A percentile compares a stretch with the other conserved stretches of the same genome.
Conservation (phyloP, 345 rosid species). For the Euphorbia pulcherrima region DNA sequence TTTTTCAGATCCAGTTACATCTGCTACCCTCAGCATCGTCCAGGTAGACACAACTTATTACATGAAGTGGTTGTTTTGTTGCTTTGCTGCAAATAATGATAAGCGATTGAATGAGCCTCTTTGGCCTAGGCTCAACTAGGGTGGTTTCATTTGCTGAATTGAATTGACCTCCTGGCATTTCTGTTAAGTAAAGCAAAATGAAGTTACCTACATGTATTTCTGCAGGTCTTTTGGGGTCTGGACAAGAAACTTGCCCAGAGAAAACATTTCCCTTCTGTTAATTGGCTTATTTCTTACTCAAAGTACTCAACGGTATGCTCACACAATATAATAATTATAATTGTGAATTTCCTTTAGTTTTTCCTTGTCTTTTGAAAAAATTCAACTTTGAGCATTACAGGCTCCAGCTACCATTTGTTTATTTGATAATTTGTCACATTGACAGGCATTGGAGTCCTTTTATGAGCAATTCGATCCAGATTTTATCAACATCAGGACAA, state of each 20-base stretch:
- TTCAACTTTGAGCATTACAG: not conserved
- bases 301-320: constrained; percentile 80
- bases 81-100: not conserved
- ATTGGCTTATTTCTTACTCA: constrained; percentile 98
- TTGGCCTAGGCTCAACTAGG: not conserved
- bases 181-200: too few relatives aligned
- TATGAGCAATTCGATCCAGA: constrained; percentile 96
- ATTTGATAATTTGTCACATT: constrained; percentile 17
- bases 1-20: constrained; percentile 98
- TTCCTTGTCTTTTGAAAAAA: not conserved
- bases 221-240: constrained; percentile 99
- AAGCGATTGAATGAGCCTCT: not conserved
- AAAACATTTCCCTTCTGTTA: constrained; percentile 99
- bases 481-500: constrained; percentile 96
- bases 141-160: not conserved
- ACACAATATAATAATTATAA: not conserved
- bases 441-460: constrained; percentile 94
- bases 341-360: not conserved
- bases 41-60: constrained; percentile 52
- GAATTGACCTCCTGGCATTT: not conserved
- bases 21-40: constrained; percentile 99
- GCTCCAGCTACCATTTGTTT: not conserved
- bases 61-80: not conserved
- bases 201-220: constrained; percentile 2
- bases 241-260: constrained; percentile 99